phyloP scores from a whole-genome alignment of 2,329 filamentous ascomycete species.

The Exophiala phaeomuriformis region DNA sequence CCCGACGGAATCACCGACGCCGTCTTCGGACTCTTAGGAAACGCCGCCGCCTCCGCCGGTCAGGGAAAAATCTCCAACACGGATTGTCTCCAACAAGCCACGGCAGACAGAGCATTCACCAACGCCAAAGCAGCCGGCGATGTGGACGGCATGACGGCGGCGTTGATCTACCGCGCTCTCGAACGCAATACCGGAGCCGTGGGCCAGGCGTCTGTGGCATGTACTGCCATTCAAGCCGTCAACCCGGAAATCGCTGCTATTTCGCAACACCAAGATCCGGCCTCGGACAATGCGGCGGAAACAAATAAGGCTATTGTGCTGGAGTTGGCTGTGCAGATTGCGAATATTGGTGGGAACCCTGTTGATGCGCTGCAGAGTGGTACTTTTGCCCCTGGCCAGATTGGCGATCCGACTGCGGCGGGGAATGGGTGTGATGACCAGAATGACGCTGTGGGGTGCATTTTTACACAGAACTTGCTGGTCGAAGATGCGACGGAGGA shows the following conservation, averaged over 20 bases:
- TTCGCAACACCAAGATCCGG: slow-evolving; percentile 61
- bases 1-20: slow-evolving; percentile 44
- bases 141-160: slow-evolving; percentile 48
- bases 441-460: slow-evolving; percentile 47
- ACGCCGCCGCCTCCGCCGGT: slow-evolving; percentile 45
- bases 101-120: slow-evolving; percentile 54
- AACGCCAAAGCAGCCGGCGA: slow-evolving; percentile 50
- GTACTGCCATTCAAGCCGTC: slow-evolving; percentile 47
- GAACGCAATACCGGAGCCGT: slow-evolving; percentile 57
- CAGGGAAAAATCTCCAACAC: slow-evolving; percentile 45
- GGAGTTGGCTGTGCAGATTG: slow-evolving; percentile 53
- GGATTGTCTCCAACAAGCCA: slow-evolving; percentile 54
- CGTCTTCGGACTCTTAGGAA: slow-evolving; percentile 49
- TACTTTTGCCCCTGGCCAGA: slow-evolving; percentile 56
- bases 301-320: slow-evolving; percentile 57
- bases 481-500: slow-evolving; percentile 49
- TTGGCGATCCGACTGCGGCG: slow-evolving; percentile 44
- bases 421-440: slow-evolving; percentile 49
- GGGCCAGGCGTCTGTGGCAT: slow-evolving; percentile 51
- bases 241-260: slow-evolving; percentile 61
- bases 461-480: slow-evolving; percentile 47
- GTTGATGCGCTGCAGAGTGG: slow-evolving; percentile 53
- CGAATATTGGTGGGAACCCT: slow-evolving; percentile 55
- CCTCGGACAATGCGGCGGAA: slow-evolving; percentile 48
- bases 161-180: slow-evolving; percentile 48